Percentiles rank a stretch among this genome's conserved stretches.
Conservation (phyloP, 768 basidiomycete genomes). For the Mycena indigotica region DNA sequence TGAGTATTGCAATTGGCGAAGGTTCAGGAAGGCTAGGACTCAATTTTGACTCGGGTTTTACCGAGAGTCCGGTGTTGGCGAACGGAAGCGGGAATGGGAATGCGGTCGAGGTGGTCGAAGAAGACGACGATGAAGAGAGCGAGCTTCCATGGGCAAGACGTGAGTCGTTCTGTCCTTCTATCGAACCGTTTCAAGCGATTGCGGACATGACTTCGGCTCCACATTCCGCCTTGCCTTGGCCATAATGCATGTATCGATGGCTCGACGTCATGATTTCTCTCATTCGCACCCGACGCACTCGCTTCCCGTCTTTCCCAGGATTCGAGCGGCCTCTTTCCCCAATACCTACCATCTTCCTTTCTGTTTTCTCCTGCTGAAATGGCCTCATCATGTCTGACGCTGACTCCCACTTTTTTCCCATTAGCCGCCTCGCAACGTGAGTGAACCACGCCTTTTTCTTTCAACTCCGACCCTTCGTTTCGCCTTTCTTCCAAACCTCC, state of each 20-base stretch:
- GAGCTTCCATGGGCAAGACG: conserved; percentile 23
- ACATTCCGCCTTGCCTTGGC: not conserved
- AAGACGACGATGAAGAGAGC: conserved; percentile 23
- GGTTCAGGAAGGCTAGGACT: conserved; percentile 61
- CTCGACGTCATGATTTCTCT: not conserved
- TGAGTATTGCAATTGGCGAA: conserved; percentile 49
- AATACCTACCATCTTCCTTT: not conserved
- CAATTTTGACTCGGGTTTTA: conserved; percentile 48
- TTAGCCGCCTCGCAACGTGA: not conserved
- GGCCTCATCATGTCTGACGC: conserved; percentile 1
- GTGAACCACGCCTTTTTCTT: not conserved
- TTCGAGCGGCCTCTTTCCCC: not conserved
- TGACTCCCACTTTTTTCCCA: not conserved
- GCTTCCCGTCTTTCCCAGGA: not conserved
- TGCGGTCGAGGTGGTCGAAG: conserved; percentile 20
- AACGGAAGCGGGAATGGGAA: conserved; percentile 51
- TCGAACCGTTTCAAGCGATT: not conserved
- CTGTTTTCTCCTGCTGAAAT: not conserved
- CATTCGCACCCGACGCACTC: not conserved
- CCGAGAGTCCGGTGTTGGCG: conserved; percentile 47
- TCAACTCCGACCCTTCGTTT: not conserved
- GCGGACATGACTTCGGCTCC: not conserved
- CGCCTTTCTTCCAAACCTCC: not conserved
- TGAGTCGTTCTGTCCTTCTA: conserved; percentile 2
- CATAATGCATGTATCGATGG: not conserved